Conservation (phyloP, 2,329 filamentous ascomycete species). For the Fusarium odoratissimum region DNA sequence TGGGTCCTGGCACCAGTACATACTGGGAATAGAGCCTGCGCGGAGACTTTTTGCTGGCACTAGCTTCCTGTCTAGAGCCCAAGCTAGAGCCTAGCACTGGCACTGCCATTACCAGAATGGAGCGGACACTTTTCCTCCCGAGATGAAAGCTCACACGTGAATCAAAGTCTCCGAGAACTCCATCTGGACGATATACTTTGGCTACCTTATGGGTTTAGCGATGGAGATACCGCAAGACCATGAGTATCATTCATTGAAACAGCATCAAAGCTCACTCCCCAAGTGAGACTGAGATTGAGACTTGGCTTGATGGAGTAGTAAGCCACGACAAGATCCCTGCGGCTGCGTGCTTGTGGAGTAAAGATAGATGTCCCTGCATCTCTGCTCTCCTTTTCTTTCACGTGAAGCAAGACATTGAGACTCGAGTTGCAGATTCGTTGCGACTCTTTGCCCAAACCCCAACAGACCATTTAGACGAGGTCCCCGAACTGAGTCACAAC, state of each 20-base stretch:
- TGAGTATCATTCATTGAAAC: background rate
- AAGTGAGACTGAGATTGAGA: background rate
- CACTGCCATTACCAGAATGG: constrained; percentile 32
- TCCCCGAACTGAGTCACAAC: background rate
- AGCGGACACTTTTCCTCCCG: constrained; percentile 18
- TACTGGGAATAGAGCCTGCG: constrained; percentile 3
- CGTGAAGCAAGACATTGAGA: constrained; percentile 25
- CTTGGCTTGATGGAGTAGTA: constrained; percentile 4
- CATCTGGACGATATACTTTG: constrained; percentile 1
- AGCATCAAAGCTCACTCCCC: background rate
- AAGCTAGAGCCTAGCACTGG: background rate
- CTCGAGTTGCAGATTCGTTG: background rate
- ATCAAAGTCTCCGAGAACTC: constrained; percentile 10
- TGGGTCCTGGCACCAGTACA: constrained; percentile 1
- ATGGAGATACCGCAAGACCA: background rate
- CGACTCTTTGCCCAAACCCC: background rate
- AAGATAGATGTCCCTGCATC: constrained; percentile 5
- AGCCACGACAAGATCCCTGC: constrained; percentile 16
- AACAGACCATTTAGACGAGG: constrained; percentile 6
- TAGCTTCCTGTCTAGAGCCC: background rate
- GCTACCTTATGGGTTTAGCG: background rate
- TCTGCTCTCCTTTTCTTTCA: constrained; percentile 21
- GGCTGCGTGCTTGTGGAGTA: constrained; percentile 21
- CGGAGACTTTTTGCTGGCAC: constrained; percentile 24
- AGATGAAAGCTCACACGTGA: background rate